These are phyloP conservation scores for Sicyos edulis DNA, from an alignment of 306 rosid genomes.

Conservation along the genomic window DNA sequence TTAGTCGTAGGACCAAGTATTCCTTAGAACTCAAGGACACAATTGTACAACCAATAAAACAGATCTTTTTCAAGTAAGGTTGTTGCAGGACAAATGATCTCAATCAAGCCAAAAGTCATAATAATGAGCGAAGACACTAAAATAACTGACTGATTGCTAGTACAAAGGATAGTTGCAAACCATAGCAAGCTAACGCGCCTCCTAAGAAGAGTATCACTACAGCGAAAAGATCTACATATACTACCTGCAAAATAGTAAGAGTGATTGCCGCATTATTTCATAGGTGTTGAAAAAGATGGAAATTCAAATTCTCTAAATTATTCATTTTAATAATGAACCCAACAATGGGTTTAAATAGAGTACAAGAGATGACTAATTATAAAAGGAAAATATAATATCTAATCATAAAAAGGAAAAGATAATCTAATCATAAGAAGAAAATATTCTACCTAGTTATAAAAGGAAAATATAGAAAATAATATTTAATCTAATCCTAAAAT, in stretches of 20 bases:
- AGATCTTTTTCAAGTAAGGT: neutral
- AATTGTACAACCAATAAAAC: neutral
- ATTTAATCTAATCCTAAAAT: no score
- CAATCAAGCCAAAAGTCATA: neutral
- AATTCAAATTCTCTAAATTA: no score
- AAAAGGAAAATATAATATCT: no score
- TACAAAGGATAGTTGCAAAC: conserved; percentile 28
- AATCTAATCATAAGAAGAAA: no score
- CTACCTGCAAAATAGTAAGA: conserved; percentile 62
- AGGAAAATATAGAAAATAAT: no score
- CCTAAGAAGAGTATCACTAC: conserved; percentile 57
- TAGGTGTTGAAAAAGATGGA: no score
- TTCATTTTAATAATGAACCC: no score
- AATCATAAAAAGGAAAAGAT: no score
- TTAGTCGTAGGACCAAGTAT: neutral
- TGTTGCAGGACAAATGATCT: neutral
- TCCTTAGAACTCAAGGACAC: neutral
- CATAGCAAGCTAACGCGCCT: conserved; percentile 81
- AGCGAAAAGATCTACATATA: conserved; percentile 65
- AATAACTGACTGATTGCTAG: conserved; percentile 17
- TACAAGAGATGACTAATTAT: no score
- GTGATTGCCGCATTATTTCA: conserved; percentile 17
- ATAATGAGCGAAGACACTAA: neutral
- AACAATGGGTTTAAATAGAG: no score
- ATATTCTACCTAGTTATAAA: no score